Conservation (phyloP, 1,284 basidiomycete genomes). For the Grifola frondosa region DNA sequence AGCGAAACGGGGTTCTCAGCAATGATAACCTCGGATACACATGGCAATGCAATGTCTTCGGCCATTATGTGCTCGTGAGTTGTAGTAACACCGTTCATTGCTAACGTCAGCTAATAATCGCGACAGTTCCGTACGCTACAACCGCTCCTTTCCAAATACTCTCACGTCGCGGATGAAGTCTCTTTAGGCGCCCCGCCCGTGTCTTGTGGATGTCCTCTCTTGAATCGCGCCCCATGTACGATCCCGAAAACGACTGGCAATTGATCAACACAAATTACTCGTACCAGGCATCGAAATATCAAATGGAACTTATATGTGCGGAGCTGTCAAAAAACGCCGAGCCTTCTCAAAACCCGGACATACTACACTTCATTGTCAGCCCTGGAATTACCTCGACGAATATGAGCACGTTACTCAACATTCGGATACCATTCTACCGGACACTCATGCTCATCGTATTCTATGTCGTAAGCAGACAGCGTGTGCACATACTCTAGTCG, state of each 20-base stretch:
- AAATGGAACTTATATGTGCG: conserved; percentile 71
- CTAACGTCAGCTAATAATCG: background rate
- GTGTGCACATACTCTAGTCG: background rate
- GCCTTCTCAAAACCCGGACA: conserved; percentile 24
- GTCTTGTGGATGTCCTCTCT: conserved; percentile 83
- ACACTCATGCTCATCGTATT: conserved; percentile 60
- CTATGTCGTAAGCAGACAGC: conserved; percentile 75
- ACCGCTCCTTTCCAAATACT: conserved; percentile 45
- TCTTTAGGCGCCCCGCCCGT: conserved; percentile 42
- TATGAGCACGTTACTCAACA: conserved; percentile 21
- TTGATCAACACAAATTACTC: conserved; percentile 58
- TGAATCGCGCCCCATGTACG: conserved; percentile 61
- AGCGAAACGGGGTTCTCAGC: conserved; percentile 61
- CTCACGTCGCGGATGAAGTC: conserved; percentile 4
- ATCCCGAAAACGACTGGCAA: conserved; percentile 77
- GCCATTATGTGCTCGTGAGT: conserved; percentile 79
- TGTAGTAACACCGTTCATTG: background rate
- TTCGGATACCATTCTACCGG: conserved; percentile 16
- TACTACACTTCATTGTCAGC: conserved; percentile 67
- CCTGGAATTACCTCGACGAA: conserved; percentile 77
- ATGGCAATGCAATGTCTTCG: conserved; percentile 87
- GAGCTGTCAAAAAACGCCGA: conserved; percentile 51
- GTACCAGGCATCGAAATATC: conserved; percentile 80
- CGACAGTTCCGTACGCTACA: conserved; percentile 60
- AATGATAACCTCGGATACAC: conserved; percentile 75